A percentile compares a stretch with the other conserved stretches of the same genome.
Conservation (phyloP, 257 asterid genomes). For the Primulina eburnea region DNA sequence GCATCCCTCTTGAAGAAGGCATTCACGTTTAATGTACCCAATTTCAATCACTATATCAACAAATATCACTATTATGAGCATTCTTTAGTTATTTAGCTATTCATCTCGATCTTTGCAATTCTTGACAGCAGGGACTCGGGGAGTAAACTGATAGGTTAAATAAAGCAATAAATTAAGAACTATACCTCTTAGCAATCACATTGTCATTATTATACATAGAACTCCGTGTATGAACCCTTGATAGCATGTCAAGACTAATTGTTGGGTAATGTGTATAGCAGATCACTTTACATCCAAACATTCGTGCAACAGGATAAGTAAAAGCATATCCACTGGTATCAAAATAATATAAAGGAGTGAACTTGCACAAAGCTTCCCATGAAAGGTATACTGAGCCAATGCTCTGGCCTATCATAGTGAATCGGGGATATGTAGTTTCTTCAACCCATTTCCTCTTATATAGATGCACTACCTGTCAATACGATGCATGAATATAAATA, state of each 20-base stretch:
- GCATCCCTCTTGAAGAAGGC: neutral
- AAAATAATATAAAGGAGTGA: constrained; percentile 71
- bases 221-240: constrained; percentile 67
- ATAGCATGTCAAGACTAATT: constrained; percentile 91
- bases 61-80: neutral
- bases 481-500: constrained; percentile 17
- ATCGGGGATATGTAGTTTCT: constrained; percentile 84
- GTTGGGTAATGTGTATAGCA: constrained; percentile 97
- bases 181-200: constrained; percentile 71
- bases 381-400: constrained; percentile 84
- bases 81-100: too few species aligned
- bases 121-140: neutral
- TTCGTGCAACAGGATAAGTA: constrained; percentile 83
- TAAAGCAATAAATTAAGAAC: neutral
- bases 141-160: neutral
- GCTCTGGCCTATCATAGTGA: constrained; percentile 97
- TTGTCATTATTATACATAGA: constrained; percentile 89
- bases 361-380: constrained; percentile 84
- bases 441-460: constrained; percentile 80
- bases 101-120: too few species aligned
- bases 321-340: constrained; percentile 98
- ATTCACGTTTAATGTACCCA: neutral
- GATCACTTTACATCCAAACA: constrained; percentile 85
- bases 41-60: neutral
- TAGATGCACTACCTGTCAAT: constrained; percentile 74